A percentile compares a stretch with the other conserved stretches of the same genome.
phyloP scores from a whole-genome alignment of 495 filamentous ascomycete genomes.

The Talaromyces nanjingensis region DNA sequence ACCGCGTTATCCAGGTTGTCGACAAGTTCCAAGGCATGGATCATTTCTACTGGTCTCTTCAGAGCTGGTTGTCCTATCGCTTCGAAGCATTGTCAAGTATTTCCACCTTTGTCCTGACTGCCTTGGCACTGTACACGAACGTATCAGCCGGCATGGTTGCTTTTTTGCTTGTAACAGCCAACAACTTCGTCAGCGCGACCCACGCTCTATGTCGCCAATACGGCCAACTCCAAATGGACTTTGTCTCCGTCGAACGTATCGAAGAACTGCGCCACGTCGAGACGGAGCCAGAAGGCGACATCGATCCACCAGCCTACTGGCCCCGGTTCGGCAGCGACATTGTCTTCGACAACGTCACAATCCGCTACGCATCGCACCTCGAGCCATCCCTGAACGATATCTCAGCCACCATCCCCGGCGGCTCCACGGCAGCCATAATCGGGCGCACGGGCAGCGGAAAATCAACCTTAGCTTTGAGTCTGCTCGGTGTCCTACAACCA shows the following conservation, averaged over 20 bases:
- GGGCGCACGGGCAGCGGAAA: conserved; percentile 63
- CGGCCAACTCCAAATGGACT: conserved; percentile 81
- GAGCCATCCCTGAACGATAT: conserved; percentile 60
- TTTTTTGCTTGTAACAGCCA: conserved; percentile 49
- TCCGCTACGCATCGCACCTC: conserved; percentile 70
- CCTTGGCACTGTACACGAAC: conserved; percentile 60
- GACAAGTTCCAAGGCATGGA: conserved; percentile 88
- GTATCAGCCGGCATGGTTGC: conserved; percentile 68
- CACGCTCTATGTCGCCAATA: conserved; percentile 68
- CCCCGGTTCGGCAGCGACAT: conserved; percentile 62
- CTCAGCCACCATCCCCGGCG: conserved; percentile 62
- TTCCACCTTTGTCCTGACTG: conserved; percentile 64
- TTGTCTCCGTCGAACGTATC: conserved; percentile 78
- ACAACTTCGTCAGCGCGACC: conserved; percentile 54
- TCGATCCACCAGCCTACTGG: conserved; percentile 69
- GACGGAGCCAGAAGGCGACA: conserved; percentile 58
- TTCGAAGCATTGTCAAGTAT: conserved; percentile 64
- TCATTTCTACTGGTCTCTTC: conserved; percentile 84
- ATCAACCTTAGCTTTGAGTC: conserved; percentile 56
- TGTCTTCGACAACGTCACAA: conserved; percentile 65
- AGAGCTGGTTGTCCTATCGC: conserved; percentile 73
- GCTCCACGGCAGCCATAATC: conserved; percentile 58
- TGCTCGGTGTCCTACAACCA: conserved; percentile 52
- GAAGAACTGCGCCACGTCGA: conserved; percentile 71
- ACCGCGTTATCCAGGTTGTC: conserved; percentile 63